Percentiles rank a stretch among this genome's conserved stretches.
Conservation (phyloP, 225 moss, liverwort and hornwort genomes). For the Takakia lepidozioides region DNA sequence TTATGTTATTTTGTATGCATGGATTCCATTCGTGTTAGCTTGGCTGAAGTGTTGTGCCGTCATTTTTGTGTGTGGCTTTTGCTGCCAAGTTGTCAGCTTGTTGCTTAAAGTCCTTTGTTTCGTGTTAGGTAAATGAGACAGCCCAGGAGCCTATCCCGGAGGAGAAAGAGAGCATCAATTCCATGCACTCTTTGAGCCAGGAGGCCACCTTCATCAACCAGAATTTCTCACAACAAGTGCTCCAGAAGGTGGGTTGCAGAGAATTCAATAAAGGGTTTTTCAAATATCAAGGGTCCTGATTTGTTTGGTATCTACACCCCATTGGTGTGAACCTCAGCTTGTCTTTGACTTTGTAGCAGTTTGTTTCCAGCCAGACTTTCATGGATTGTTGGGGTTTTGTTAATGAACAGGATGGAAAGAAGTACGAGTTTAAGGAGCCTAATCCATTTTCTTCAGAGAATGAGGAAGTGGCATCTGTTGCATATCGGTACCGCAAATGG, state of each 20-base stretch:
- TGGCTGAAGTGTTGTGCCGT: too few relatives aligned
- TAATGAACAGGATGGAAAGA: constrained; percentile 68
- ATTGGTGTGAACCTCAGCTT: background rate
- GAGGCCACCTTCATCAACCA: constrained; percentile 99
- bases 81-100: too few relatives aligned
- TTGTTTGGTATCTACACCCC: too few relatives aligned
- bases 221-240: constrained; percentile 94
- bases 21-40: too few relatives aligned
- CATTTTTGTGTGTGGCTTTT: too few relatives aligned
- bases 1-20: too few relatives aligned
- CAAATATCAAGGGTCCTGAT: too few relatives aligned
- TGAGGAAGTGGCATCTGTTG: constrained; percentile 96
- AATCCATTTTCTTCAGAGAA: constrained; percentile 97
- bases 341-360: too few relatives aligned
- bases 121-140: constrained; percentile 79
- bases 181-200: constrained; percentile 89
- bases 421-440: constrained; percentile 85
- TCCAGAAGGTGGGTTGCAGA: constrained; percentile 97
- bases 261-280: too few relatives aligned
- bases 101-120: too few relatives aligned
- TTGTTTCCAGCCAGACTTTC: too few relatives aligned
- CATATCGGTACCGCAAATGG: constrained; percentile 97
- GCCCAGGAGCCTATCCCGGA: constrained; percentile 96
- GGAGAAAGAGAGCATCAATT: constrained; percentile 98
- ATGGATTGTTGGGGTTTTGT: too few relatives aligned